Evolutionary conservation across 202 grass and related monocot genomes (phyloP).

Genomic region (Panicum hallii): DNA sequence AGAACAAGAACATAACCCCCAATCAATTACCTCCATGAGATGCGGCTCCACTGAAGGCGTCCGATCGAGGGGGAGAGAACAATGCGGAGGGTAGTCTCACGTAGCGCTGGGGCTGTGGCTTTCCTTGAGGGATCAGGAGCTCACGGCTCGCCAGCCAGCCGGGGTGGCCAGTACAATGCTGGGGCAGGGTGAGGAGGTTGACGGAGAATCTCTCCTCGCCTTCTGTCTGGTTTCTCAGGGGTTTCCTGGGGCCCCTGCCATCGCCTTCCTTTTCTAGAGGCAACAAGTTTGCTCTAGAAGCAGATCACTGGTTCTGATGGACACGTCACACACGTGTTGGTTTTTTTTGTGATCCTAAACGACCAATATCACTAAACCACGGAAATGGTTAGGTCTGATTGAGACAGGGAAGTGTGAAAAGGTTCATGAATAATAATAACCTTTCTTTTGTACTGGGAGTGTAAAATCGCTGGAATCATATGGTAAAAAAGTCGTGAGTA

Average conservation of each 20-base stretch:
- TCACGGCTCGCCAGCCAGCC: background rate
- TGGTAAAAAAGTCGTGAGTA: background rate
- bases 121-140: background rate
- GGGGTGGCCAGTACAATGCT: background rate
- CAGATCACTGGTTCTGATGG: background rate
- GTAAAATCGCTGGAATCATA: background rate
- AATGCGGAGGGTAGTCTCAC: background rate
- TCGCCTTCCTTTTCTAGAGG: constrained; percentile 13
- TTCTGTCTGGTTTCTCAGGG: background rate
- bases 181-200: background rate
- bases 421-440: background rate
- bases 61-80: background rate
- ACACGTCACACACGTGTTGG: constrained; percentile 7
- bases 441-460: background rate
- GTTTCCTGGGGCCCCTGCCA: background rate
- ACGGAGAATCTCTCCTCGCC: background rate
- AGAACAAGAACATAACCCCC: background rate
- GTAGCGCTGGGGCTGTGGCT: background rate
- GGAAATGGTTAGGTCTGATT: background rate
- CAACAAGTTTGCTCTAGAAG: background rate
- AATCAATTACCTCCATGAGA: constrained; percentile 13
- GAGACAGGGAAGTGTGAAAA: background rate
- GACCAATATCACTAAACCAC: background rate
- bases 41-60: background rate
- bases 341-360: background rate